These are phyloP conservation scores for Aaosphaeria arxii DNA, from an alignment of 2,329 filamentous ascomycete genomes.

Conservation along the genomic window DNA sequence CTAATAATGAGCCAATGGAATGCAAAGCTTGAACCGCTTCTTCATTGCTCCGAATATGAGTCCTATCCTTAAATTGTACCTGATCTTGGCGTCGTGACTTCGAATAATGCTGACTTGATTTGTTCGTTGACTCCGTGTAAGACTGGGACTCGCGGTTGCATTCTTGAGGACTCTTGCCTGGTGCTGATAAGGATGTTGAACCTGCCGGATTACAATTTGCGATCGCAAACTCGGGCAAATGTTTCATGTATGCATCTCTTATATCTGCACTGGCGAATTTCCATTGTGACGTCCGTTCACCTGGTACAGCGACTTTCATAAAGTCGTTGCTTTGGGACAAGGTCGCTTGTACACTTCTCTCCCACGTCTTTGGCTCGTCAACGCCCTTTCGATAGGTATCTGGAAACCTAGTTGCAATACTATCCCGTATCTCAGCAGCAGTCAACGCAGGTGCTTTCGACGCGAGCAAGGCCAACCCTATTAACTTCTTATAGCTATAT, in stretches of 20 bases:
- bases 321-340: conserved; percentile 13
- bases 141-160: background rate
- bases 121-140: background rate
- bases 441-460: conserved; percentile 1
- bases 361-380: conserved; percentile 6
- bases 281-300: background rate
- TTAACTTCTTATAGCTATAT: conserved; percentile 3
- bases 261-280: conserved; percentile 1
- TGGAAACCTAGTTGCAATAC: conserved; percentile 7
- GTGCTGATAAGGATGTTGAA: background rate
- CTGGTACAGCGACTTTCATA: conserved; percentile 1
- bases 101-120: background rate
- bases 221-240: no score
- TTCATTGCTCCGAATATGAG: background rate
- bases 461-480: conserved; percentile 11
- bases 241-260: background rate
- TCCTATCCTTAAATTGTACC: background rate
- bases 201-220: no score
- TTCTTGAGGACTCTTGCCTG: background rate
- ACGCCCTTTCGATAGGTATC: conserved; percentile 6
- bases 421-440: conserved; percentile 3
- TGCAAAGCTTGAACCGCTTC: background rate
- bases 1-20: background rate
- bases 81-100: background rate
- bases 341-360: conserved; percentile 7